phyloP scores from a whole-genome alignment of 2,329 filamentous ascomycete species.

The Arthroderma sp. region DNA sequence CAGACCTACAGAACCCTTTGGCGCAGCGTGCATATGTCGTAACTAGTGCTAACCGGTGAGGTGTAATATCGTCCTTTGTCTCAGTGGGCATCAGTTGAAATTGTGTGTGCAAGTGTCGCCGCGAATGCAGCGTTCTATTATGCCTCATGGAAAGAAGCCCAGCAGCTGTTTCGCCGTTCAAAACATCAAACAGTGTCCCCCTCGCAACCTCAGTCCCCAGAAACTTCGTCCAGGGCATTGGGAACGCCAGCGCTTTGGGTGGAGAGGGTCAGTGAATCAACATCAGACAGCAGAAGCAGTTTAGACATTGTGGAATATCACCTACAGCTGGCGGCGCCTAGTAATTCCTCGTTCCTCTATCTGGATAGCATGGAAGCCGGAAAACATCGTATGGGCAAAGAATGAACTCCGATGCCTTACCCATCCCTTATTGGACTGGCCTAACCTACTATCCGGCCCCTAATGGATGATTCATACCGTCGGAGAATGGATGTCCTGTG shows the following conservation, averaged over 20 bases:
- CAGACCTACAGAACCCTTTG: not conserved
- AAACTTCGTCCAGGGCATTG: not conserved
- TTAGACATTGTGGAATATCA: not conserved
- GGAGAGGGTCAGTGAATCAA: not conserved
- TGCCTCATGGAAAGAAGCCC: constrained; percentile 12
- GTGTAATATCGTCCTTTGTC: not conserved
- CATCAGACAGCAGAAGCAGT: not conserved
- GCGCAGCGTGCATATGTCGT: not conserved
- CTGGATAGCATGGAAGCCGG: not conserved
- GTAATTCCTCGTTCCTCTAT: not conserved
- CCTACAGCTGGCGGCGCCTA: not conserved
- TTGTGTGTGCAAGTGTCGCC: constrained; percentile 13
- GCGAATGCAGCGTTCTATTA: constrained; percentile 16
- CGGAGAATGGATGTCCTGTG: no score
- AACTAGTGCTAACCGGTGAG: not conserved
- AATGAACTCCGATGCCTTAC: not conserved
- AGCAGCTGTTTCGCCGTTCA: not conserved
- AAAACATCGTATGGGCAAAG: not conserved
- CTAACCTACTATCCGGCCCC: not conserved
- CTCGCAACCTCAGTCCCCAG: not conserved
- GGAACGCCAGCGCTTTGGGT: not conserved
- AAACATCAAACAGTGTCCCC: not conserved
- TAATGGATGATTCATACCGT: no score
- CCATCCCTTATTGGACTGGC: not conserved
- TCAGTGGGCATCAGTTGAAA: constrained; percentile 16